phyloP scores from a whole-genome alignment of 495 filamentous ascomycete species.

The Pseudotulostoma volvatum region DNA sequence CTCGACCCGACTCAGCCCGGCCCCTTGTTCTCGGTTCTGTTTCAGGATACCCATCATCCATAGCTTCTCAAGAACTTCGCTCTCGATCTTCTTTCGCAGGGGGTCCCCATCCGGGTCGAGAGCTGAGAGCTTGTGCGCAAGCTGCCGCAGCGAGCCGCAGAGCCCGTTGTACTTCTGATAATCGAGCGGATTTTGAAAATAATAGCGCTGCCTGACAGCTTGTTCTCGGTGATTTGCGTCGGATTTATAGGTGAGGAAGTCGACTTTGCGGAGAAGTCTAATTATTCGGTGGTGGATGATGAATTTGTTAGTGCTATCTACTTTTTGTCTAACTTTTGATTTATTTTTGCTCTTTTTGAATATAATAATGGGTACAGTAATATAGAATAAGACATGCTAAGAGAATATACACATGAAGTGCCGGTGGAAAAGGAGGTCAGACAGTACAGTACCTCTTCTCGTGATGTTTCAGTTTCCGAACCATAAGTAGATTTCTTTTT shows the following conservation, averaged over 20 bases:
- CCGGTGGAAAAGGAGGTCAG: neutral
- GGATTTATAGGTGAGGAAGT: slow-evolving; percentile 85
- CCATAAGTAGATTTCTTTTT: too few relatives aligned
- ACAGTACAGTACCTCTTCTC: slow-evolving; percentile 45
- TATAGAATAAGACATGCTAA: neutral
- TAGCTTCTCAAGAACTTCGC: slow-evolving; percentile 72
- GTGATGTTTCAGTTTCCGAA: slow-evolving; percentile 83
- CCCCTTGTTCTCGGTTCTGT: slow-evolving; percentile 38
- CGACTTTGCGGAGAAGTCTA: slow-evolving; percentile 78
- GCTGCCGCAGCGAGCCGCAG: slow-evolving; percentile 67
- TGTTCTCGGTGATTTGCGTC: slow-evolving; percentile 74
- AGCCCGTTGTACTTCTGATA: slow-evolving; percentile 79
- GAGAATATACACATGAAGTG: too few relatives aligned
- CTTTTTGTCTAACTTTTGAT: slow-evolving; percentile 8
- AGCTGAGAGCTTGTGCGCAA: slow-evolving; percentile 70
- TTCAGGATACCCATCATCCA: slow-evolving; percentile 78
- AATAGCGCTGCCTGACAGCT: slow-evolving; percentile 65
- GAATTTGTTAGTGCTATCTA: slow-evolving; percentile 1
- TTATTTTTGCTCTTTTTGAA: slow-evolving; percentile 2
- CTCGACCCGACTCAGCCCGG: slow-evolving; percentile 63
- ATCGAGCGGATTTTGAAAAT: slow-evolving; percentile 72
- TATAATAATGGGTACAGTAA: neutral
- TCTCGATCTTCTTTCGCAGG: slow-evolving; percentile 62
- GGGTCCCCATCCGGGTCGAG: slow-evolving; percentile 63
- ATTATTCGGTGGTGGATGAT: too few relatives aligned